Evolutionary conservation across 2,329 filamentous ascomycete genomes (phyloP), one percentile per base, ranked within the genome.

Genomic region (Beauveria sp.): DNA sequence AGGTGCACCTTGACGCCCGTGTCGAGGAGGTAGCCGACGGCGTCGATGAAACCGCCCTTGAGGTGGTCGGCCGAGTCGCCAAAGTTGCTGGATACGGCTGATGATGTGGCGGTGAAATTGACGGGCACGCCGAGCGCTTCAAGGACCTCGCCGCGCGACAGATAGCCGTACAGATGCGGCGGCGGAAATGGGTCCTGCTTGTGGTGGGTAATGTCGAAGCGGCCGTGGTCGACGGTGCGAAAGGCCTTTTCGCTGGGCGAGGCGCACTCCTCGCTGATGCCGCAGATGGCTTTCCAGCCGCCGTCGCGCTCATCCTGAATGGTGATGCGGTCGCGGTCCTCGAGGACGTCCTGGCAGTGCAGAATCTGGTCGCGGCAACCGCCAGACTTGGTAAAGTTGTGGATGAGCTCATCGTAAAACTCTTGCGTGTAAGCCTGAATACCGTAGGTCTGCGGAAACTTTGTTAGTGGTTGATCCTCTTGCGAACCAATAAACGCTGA

Each of bases 1-100:
- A 93, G 75, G 10, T 87, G 86, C 10, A 94, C 84, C 41, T 84
- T 85, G 50, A 91, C 81, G 30, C 85, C 86, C 0, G 75, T 77
- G 44, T 83, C 78, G 55, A 90, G 76, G 30, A 89, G 79, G 34
- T 79, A 75, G 54, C 84, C 84, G 2, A 89, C 76, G 61, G 83
- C 77, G 65, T 73, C 30, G 76, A 79, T 61, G 77, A 76, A 63
- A 70, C 68, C 18, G 77, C 80, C 48, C 76, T 79, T 72, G n/a
- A 86, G 73, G 65, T 85, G 79, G 67, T 84, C 83, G 16, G 80
- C 78, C 65, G 85, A 87, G 62, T 84, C 80, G 63, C 82, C 85
- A 72, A 89, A 88, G 58, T 78, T 80, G 0, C 72, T 76, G 18
- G 71, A 67, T 3, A 75, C 72, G 58, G 82, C 79, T 2, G 70